Conservation (phyloP, 768 basidiomycete species). For the Macrolepiota albuminosa region DNA sequence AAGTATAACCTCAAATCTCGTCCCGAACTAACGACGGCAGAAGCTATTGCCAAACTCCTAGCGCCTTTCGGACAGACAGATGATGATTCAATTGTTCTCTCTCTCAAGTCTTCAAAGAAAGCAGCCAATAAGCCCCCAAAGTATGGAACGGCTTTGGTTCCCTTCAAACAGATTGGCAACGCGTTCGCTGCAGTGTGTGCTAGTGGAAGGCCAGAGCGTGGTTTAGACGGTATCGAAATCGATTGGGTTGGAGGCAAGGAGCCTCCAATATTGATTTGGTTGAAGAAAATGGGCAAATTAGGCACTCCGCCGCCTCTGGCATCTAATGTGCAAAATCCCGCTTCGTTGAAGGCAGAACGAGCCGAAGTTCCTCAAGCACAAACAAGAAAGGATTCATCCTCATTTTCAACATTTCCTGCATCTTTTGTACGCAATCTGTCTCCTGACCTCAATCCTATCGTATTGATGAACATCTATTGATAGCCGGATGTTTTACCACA, state of each 20-base stretch:
- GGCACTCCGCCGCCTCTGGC: constrained; percentile 22
- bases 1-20: constrained; percentile 60
- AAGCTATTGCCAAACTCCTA: constrained; percentile 47
- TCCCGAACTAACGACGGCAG: constrained; percentile 49
- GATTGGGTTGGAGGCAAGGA: constrained; percentile 73
- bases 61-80: constrained; percentile 61
- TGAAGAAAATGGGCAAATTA: constrained; percentile 70
- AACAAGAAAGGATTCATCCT: constrained; percentile 20
- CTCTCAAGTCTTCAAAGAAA: constrained; percentile 58
- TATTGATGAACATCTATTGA: constrained; percentile 7
- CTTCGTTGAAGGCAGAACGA: constrained; percentile 10
- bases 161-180: constrained; percentile 70
- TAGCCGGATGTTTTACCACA: constrained; percentile 26
- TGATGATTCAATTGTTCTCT: constrained; percentile 59
- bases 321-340: background rate
- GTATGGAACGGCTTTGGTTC: constrained; percentile 65
- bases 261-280: constrained; percentile 66
- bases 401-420: constrained; percentile 63
- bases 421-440: constrained; percentile 40
- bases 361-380: constrained; percentile 27
- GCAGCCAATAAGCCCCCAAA: constrained; percentile 54
- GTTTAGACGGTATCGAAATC: constrained; percentile 59
- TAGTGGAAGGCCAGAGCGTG: constrained; percentile 44
- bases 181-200: constrained; percentile 75
- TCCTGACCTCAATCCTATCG: background rate